These are phyloP conservation scores for Dacryopinax spathularia DNA, from an alignment of 768 basidiomycete genomes.

Conservation along the genomic window DNA sequence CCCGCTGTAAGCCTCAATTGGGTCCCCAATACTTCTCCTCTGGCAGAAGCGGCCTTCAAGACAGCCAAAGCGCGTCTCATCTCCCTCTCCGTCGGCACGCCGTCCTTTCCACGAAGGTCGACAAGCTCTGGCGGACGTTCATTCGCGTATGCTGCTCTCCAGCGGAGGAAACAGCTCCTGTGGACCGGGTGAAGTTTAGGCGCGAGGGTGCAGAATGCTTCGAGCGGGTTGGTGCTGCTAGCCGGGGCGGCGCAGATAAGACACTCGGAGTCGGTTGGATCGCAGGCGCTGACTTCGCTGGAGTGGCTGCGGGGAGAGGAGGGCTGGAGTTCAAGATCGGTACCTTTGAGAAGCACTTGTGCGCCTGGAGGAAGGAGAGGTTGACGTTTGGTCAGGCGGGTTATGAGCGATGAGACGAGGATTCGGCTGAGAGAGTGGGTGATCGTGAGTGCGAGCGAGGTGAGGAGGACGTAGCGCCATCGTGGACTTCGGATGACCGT, in stretches of 20 bases:
- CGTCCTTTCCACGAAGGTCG: background rate
- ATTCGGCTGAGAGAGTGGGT: constrained; percentile 12
- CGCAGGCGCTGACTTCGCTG: background rate
- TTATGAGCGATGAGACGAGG: background rate
- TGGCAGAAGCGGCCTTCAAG: constrained; percentile 10
- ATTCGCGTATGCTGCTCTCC: constrained; percentile 15
- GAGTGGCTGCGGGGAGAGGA: no score
- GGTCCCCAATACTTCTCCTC: background rate
- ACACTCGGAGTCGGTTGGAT: constrained; percentile 11
- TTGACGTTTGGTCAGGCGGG: background rate
- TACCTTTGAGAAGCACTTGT: background rate
- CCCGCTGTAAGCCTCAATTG: background rate
- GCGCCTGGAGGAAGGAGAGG: constrained; percentile 4
- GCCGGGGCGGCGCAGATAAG: constrained; percentile 15
- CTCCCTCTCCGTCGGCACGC: constrained; percentile 1
- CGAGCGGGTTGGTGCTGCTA: constrained; percentile 14
- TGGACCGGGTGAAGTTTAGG: constrained; percentile 18
- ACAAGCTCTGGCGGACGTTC: constrained; percentile 9
- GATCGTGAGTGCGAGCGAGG: constrained; percentile 8
- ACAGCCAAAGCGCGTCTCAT: constrained; percentile 9
- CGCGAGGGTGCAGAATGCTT: constrained; percentile 16
- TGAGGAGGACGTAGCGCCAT: constrained; percentile 10
- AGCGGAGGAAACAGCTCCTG: constrained; percentile 17
- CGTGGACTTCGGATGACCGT: constrained; percentile 5
- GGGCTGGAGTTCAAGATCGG: constrained; percentile 8